phyloP scores from a whole-genome alignment of 2,329 filamentous ascomycete species.

The Epichloe bromicola region DNA sequence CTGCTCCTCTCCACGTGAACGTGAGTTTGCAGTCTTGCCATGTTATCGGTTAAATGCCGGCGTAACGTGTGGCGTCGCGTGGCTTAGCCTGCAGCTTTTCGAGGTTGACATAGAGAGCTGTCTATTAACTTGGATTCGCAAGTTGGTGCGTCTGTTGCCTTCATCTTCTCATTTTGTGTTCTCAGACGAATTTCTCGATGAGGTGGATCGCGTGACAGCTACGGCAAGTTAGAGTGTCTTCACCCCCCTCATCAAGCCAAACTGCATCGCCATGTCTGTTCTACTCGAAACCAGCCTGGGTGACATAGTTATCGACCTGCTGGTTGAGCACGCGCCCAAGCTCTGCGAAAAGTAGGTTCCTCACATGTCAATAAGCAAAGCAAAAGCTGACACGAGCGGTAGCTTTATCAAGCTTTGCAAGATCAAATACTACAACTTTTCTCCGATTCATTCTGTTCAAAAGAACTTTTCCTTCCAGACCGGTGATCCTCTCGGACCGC shows the following conservation, averaged over 20 bases:
- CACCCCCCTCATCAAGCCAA: background rate
- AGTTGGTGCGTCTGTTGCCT: background rate
- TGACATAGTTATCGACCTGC: conserved; percentile 87
- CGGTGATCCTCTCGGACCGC: conserved; percentile 82
- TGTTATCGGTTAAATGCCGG: background rate
- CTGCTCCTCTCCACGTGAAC: too few species aligned
- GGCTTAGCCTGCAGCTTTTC: background rate
- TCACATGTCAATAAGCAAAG: background rate
- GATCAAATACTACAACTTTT: conserved; percentile 97
- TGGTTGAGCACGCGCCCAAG: conserved; percentile 79
- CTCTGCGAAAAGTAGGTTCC: conserved; percentile 89
- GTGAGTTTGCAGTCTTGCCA: too few species aligned
- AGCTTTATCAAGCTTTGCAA: conserved; percentile 99
- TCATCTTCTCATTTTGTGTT: background rate
- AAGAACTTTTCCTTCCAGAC: conserved; percentile 95
- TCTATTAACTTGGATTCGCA: background rate
- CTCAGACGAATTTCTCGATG: background rate
- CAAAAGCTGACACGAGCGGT: conserved; percentile 24
- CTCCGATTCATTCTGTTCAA: conserved; percentile 81
- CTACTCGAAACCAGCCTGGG: conserved; percentile 85
- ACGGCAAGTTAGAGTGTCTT: background rate
- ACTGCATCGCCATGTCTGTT: conserved; percentile 57
- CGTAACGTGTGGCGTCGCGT: background rate
- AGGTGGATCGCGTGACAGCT: background rate
- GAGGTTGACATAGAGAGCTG: background rate